phyloP scores from a whole-genome alignment of 805 yeast species.

The Starmera pachycereana region DNA sequence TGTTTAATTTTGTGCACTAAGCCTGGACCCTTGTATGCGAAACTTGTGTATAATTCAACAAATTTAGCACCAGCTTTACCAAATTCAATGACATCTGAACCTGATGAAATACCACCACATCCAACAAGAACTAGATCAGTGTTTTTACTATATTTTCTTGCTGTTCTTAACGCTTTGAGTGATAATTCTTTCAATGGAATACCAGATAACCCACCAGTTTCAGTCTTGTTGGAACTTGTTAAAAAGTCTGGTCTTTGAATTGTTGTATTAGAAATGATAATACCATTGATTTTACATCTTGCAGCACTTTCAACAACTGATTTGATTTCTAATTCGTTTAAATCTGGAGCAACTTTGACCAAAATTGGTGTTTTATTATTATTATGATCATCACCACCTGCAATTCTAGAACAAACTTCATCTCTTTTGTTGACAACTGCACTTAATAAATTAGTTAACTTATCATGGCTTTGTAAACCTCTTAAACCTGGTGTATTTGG shows the following conservation, averaged over 20 bases:
- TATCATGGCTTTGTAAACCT: constrained; percentile 69
- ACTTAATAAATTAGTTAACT: constrained; percentile 55
- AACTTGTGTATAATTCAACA: constrained; percentile 79
- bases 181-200: constrained; percentile 77
- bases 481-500: constrained; percentile 96
- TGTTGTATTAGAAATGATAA: constrained; percentile 88
- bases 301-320: constrained; percentile 78
- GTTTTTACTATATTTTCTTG: constrained; percentile 71
- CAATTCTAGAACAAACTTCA: constrained; percentile 26
- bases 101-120: constrained; percentile 88
- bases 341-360: constrained; percentile 92
- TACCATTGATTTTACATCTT: constrained; percentile 75
- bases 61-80: constrained; percentile 92
- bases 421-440: constrained; percentile 66
- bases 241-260: constrained; percentile 66
- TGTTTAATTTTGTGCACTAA: constrained; percentile 51
- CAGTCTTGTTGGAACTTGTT: constrained; percentile 36
- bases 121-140: constrained; percentile 72
- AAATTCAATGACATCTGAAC: constrained; percentile 82
- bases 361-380: constrained; percentile 61
- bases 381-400: constrained; percentile 6
- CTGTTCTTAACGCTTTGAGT: constrained; percentile 54
- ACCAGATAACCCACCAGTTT: constrained; percentile 91
- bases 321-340: constrained; percentile 67
- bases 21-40: constrained; percentile 91